Conservation (phyloP, 2,329 filamentous ascomycete genomes). For the Bipolaris zeicola region DNA sequence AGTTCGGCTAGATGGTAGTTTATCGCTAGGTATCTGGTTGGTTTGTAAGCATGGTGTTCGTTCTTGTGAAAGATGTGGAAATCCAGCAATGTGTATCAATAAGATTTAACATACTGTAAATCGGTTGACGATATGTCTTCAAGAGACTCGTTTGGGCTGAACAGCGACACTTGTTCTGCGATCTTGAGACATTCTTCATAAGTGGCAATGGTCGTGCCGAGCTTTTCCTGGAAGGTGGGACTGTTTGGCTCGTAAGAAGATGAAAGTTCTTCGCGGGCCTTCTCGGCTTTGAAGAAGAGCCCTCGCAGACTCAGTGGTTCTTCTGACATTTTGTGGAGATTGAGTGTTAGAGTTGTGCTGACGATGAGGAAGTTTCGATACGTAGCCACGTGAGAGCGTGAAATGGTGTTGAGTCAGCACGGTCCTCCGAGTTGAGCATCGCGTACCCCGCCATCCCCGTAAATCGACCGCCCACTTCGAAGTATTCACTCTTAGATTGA, state of each 20-base stretch:
- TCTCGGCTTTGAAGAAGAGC: conserved; percentile 62
- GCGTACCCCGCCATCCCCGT: conserved; percentile 24
- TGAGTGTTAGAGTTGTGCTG: neutral
- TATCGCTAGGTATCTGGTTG: conserved; percentile 71
- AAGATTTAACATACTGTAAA: conserved; percentile 64
- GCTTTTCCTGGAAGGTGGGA: conserved; percentile 68
- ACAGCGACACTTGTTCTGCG: conserved; percentile 74
- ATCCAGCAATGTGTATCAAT: neutral
- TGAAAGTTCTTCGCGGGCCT: conserved; percentile 63
- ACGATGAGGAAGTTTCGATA: conserved; percentile 10
- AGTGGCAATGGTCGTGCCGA: conserved; percentile 68
- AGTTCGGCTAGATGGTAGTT: conserved; percentile 82
- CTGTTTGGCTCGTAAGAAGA: conserved; percentile 68
- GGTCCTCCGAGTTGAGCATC: conserved; percentile 14
- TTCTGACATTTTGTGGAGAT: conserved; percentile 44
- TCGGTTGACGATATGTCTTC: conserved; percentile 88
- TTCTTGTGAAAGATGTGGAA: neutral
- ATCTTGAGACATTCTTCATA: conserved; percentile 76
- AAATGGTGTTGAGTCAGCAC: conserved; percentile 29
- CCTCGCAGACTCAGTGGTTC: conserved; percentile 60
- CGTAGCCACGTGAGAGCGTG: conserved; percentile 28
- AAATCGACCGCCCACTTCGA: conserved; percentile 8
- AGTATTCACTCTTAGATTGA: neutral
- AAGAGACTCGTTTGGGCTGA: conserved; percentile 86
- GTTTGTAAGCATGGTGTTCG: conserved; percentile 13